Evolutionary conservation across 2,329 filamentous ascomycete species (phyloP), one percentile per base, ranked within the genome.

Genomic region (Colletotrichum sp.): DNA sequence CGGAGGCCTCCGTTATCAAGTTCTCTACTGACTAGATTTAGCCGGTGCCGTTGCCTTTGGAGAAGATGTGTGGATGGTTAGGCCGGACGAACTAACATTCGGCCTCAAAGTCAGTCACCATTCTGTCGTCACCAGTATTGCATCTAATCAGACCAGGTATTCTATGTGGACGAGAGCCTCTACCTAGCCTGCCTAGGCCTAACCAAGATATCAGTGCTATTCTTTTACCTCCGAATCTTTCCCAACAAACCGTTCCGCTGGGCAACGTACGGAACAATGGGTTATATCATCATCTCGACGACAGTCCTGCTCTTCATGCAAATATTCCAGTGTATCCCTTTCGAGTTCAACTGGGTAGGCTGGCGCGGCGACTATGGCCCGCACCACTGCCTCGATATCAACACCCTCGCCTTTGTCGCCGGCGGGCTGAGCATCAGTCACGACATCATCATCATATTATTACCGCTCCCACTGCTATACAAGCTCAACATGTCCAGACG

Each of bases 1-100:
- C 12, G 24, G 30, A 16, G 3, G 15, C 15, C 15, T 16, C 28
- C 18, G 30, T 26, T 34, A 0, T 12, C 7, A 12, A 24, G 52
- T 36, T n/a, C 13, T 55, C 32, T 55, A 44, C 71, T 78, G 10
- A 78, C 77, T 21, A 18, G 24, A 8, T 6, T 6, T 13, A 64
- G 83, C 80, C 24, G 79, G 81, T 2, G 68, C 79, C 1, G 57
- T 79, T 3, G 82, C 80, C 1, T 85, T 86, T 49, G 85, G 85
- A 6, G 80, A 83, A 21, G 85, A 87, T 69, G 81, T 86, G 3
- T 87, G 85, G 85, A 83, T 81, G 18, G 78, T 86, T 1, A 63
- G 80, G 8, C 60, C 77, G 8, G 77, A 80, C 1, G 70, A 69
- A 3, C 78, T 86, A n/a, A 82, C 82, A 1, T 63, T 72, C 9